These are phyloP conservation scores for Polyplosphaeria fusca DNA, from an alignment of 495 filamentous ascomycete species.

Conservation along the genomic window DNA sequence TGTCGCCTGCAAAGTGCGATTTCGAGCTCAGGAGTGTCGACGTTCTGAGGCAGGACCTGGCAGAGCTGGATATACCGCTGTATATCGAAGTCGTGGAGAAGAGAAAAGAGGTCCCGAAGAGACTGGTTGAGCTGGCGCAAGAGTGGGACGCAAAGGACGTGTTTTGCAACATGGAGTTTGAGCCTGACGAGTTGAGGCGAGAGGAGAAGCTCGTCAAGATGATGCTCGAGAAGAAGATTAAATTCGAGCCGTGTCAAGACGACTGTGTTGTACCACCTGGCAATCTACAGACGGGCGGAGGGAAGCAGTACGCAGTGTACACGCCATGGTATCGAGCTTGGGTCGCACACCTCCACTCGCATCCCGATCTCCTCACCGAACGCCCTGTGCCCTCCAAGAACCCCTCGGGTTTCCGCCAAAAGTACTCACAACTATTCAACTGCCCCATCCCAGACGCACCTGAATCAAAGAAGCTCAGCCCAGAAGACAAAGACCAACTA, in stretches of 20 bases:
- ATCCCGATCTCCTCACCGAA: conserved; percentile 61
- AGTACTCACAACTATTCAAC: conserved; percentile 60
- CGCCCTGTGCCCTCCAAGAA: conserved; percentile 62
- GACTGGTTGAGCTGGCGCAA: conserved; percentile 66
- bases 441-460: conserved; percentile 61
- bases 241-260: conserved; percentile 68
- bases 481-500: conserved; percentile 58
- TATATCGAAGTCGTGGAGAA: conserved; percentile 69
- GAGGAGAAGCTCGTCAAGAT: conserved; percentile 64
- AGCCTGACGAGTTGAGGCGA: conserved; percentile 71
- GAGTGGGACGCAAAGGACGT: conserved; percentile 73
- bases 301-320: conserved; percentile 82
- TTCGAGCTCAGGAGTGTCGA: conserved; percentile 70
- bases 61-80: conserved; percentile 71
- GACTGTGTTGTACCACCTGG: conserved; percentile 80
- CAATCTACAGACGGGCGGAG: conserved; percentile 55
- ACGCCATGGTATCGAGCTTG: conserved; percentile 78
- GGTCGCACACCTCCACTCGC: conserved; percentile 65
- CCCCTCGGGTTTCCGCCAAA: conserved; percentile 50
- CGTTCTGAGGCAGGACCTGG: conserved; percentile 63
- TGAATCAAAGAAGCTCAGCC: conserved; percentile 58
- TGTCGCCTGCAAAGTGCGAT: conserved; percentile 70
- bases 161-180: conserved; percentile 72
- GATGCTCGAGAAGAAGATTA: conserved; percentile 59
- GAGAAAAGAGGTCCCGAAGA: conserved; percentile 57